Evolutionary conservation across 345 rosid species (phyloP).

Genomic region (Boechera divaricarpa): DNA sequence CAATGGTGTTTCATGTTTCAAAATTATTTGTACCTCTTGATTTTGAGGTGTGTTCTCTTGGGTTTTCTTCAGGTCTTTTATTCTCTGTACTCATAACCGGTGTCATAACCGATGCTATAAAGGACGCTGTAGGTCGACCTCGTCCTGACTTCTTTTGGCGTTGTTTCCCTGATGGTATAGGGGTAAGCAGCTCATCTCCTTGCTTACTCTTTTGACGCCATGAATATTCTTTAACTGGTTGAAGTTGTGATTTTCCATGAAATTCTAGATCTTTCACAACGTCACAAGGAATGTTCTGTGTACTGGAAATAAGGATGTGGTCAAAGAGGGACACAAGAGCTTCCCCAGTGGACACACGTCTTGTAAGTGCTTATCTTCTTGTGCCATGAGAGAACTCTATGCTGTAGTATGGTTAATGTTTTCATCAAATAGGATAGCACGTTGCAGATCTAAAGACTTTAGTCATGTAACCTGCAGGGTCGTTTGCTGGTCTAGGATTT

Average conservation of each 20-base stretch:
- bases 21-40: not conserved
- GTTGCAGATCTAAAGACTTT: not conserved
- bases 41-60: conserved; percentile 21
- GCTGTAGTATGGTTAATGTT: not conserved
- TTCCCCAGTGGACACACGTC: conserved; percentile 98
- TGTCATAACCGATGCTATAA: conserved; percentile 89
- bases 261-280: conserved; percentile 57
- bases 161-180: conserved; percentile 90
- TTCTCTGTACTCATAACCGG: conserved; percentile 78
- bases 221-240: not conserved
- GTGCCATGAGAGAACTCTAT: not conserved
- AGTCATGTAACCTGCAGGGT: conserved; percentile 64
- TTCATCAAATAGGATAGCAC: not conserved
- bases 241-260: not conserved
- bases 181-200: conserved; percentile 51
- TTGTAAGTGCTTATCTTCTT: conserved; percentile 54
- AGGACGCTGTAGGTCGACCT: conserved; percentile 93
- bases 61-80: conserved; percentile 63
- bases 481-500: conserved; percentile 88
- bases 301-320: conserved; percentile 67
- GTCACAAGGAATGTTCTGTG: conserved; percentile 71
- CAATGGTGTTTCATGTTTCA: conserved; percentile 11
- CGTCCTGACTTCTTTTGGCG: conserved; percentile 99
- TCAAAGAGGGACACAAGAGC: conserved; percentile 94
- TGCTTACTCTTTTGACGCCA: not conserved